These are phyloP conservation scores for Prosopis cineraria DNA, from an alignment of 306 rosid genomes.

Conservation along the genomic window DNA sequence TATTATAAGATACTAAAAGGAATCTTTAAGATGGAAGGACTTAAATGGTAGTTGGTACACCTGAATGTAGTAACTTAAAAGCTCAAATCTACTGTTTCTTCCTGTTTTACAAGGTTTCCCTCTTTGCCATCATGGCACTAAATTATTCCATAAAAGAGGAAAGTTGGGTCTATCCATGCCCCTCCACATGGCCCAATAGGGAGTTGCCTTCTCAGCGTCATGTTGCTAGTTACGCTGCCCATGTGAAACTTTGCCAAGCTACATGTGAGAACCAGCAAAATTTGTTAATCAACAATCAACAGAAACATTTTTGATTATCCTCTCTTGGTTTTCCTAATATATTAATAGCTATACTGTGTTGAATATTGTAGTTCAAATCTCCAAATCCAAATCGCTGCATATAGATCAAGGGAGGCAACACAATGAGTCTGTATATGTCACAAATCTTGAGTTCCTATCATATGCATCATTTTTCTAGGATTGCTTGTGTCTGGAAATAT, in stretches of 20 bases:
- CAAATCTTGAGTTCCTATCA: not conserved
- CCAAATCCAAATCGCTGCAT: not conserved
- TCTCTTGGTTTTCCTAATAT: not conserved
- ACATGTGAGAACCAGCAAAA: not conserved
- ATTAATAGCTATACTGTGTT: not conserved
- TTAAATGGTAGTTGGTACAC: not conserved
- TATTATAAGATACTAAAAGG: not conserved
- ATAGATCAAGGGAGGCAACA: not conserved
- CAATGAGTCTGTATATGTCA: not conserved
- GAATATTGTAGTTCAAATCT: not conserved
- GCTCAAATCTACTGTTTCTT: not conserved
- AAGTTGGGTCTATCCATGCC: not conserved
- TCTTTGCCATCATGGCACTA: not conserved
- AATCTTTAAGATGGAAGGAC: not conserved
- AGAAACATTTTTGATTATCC: not conserved
- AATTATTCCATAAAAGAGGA: not conserved
- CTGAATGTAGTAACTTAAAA: not conserved
- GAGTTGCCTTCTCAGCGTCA: not conserved
- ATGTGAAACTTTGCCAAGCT: not conserved
- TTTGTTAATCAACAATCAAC: not conserved
- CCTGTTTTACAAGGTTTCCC: not conserved
- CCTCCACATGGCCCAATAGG: not conserved
- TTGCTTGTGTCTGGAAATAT: not conserved
- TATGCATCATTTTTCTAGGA: not conserved
- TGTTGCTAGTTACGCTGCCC: not conserved